Conservation (phyloP, 2,329 filamentous ascomycete species). For the Hymenoscyphus occultus region DNA sequence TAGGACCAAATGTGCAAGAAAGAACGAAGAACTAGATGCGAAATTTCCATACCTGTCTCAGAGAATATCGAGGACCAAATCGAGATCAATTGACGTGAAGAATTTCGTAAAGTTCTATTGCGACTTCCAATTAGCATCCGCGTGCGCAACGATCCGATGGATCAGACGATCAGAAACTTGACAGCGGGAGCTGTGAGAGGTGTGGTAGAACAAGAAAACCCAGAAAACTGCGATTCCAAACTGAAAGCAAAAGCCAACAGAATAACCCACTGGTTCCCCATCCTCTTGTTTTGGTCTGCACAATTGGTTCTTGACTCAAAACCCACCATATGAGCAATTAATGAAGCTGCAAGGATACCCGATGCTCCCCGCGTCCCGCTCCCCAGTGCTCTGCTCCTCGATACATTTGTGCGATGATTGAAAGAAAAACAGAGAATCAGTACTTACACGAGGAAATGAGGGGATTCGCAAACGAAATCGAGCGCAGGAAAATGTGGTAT, state of each 20-base stretch:
- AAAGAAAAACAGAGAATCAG: not conserved
- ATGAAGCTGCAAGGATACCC: not conserved
- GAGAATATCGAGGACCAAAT: not conserved
- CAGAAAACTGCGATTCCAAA: not conserved
- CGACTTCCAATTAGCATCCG: not conserved
- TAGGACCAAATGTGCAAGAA: not conserved
- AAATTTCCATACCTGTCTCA: not conserved
- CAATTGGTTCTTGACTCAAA: not conserved
- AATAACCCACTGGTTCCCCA: not conserved
- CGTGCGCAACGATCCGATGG: not conserved
- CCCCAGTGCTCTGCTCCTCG: not conserved
- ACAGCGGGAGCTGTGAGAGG: not conserved
- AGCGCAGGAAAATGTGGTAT: not conserved
- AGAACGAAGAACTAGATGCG: not conserved
- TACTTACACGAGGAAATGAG: not conserved
- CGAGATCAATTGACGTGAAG: not conserved
- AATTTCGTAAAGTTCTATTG: slow-evolving; percentile 1
- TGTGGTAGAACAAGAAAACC: not conserved
- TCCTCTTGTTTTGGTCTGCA: not conserved
- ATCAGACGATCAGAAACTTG: not conserved
- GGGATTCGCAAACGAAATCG: not conserved
- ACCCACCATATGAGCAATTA: not conserved
- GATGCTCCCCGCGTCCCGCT: not conserved
- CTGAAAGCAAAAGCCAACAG: not conserved
- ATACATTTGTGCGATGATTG: not conserved